Percentiles rank a stretch among this genome's conserved stretches.
phyloP scores from a whole-genome alignment of 2,329 filamentous ascomycete species.

The Pseudogymnoascus sp. region DNA sequence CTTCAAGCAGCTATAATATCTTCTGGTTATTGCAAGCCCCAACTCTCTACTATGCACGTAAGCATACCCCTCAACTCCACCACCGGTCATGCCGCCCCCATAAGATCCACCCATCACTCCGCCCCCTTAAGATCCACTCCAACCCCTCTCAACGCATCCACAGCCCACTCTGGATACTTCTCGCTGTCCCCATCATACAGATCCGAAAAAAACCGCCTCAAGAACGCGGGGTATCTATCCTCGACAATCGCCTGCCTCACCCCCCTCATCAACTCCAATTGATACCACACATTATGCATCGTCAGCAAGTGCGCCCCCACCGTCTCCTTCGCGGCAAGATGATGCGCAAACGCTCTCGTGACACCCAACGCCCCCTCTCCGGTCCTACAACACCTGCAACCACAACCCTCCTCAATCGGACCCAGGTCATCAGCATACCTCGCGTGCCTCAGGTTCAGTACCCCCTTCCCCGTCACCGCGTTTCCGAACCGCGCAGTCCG shows the following conservation, averaged over 20 bases:
- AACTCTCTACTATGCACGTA: not conserved
- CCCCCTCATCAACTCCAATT: constrained; percentile 73
- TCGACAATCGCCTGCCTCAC: constrained; percentile 71
- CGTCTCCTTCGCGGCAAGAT: constrained; percentile 90
- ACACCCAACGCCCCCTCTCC: constrained; percentile 67
- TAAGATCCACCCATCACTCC: not conserved
- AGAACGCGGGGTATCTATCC: constrained; percentile 70
- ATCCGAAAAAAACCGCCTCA: constrained; percentile 68
- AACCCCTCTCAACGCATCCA: constrained; percentile 69
- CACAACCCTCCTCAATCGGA: constrained; percentile 75
- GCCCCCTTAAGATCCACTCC: constrained; percentile 59
- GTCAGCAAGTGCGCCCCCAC: constrained; percentile 77
- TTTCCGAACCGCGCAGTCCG: constrained; percentile 94
- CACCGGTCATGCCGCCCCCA: not conserved
- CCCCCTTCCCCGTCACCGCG: constrained; percentile 71
- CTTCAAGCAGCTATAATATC: not conserved
- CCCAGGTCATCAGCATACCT: constrained; percentile 71
- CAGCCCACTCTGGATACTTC: constrained; percentile 75
- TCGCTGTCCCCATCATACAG: constrained; percentile 56
- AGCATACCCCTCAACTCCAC: not conserved
- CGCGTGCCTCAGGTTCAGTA: constrained; percentile 76
- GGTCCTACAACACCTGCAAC: constrained; percentile 64
- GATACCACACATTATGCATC: constrained; percentile 93
- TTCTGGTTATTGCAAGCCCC: not conserved
- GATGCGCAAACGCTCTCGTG: constrained; percentile 82